A percentile compares a stretch with the other conserved stretches of the same genome.
phyloP scores from a whole-genome alignment of 164 flowering plant genomes.

The Sextonia rubra region DNA sequence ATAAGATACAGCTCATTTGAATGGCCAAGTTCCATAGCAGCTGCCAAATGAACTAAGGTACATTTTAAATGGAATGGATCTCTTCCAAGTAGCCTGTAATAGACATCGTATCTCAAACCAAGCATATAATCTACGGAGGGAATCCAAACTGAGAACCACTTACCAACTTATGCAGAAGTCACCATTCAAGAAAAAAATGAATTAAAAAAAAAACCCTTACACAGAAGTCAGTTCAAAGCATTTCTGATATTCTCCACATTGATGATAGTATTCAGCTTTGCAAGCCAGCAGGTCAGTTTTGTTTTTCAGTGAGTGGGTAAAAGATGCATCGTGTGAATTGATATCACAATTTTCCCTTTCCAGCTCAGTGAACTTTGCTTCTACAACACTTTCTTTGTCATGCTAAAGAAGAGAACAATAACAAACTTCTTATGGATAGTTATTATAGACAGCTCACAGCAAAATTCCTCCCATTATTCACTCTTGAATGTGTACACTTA shows the following conservation, averaged over 20 bases:
- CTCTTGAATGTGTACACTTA: background rate
- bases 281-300: slow-evolving; percentile 92
- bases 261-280: slow-evolving; percentile 97
- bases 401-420: slow-evolving; percentile 38
- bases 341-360: slow-evolving; percentile 51
- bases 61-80: slow-evolving; percentile 93
- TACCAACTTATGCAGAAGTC: slow-evolving; percentile 62
- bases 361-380: slow-evolving; percentile 74
- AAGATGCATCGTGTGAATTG: slow-evolving; percentile 37
- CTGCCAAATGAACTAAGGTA: slow-evolving; percentile 89
- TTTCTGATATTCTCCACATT: slow-evolving; percentile 92
- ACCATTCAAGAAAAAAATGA: slow-evolving; percentile 10
- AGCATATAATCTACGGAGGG: background rate
- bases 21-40: slow-evolving; percentile 95
- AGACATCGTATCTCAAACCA: background rate
- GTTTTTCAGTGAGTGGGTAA: slow-evolving; percentile 48
- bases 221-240: slow-evolving; percentile 83
- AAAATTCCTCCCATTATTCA: background rate
- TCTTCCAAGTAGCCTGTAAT: slow-evolving; percentile 81
- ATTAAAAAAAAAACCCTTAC: slow-evolving; percentile 20
- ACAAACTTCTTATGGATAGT: slow-evolving; percentile 1
- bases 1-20: slow-evolving; percentile 95
- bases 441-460: background rate
- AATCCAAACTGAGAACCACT: background rate
- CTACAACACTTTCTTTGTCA: slow-evolving; percentile 77